Conservation (phyloP, 305 asterid genomes). For the Stenogyne calaminthoides region DNA sequence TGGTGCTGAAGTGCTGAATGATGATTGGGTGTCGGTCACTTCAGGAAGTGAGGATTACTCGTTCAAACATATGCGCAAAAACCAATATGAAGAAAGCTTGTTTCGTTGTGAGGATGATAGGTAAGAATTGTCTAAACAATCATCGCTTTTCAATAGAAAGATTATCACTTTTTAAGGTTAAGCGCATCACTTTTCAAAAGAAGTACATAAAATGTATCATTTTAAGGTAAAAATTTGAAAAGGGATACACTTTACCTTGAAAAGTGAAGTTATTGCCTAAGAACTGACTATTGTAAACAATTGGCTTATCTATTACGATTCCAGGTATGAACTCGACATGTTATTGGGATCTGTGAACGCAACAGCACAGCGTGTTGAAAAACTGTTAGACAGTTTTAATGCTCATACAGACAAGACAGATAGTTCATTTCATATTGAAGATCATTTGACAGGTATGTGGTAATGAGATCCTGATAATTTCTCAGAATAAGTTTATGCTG, state of each 20-base stretch:
- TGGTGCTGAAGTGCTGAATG: conserved; percentile 80
- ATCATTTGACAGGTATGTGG: conserved; percentile 72
- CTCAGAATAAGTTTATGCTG: conserved; percentile 31
- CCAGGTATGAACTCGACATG: conserved; percentile 98
- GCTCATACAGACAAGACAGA: conserved; percentile 46
- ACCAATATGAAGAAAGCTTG: conserved; percentile 97
- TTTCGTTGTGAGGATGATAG: conserved; percentile 97
- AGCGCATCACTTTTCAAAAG: no score
- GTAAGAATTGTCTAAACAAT: conserved; percentile 43
- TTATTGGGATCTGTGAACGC: conserved; percentile 75
- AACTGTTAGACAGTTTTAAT: conserved; percentile 63
- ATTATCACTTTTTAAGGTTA: no score
- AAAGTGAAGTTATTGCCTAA: neutral
- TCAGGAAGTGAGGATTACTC: conserved; percentile 99
- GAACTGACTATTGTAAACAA: conserved; percentile 26
- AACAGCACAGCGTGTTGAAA: conserved; percentile 76
- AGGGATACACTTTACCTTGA: no score
- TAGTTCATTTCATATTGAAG: conserved; percentile 61
- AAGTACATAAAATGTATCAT: no score
- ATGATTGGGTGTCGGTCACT: conserved; percentile 96
- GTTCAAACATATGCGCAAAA: conserved; percentile 94
- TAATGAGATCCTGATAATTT: conserved; percentile 30
- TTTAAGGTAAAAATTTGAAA: no score
- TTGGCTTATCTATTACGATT: conserved; percentile 33
- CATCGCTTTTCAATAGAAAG: no score